Evolutionary conservation across 768 basidiomycete species (phyloP), one percentile per base, ranked within the genome.

Genomic region (Myochromella boudieri): DNA sequence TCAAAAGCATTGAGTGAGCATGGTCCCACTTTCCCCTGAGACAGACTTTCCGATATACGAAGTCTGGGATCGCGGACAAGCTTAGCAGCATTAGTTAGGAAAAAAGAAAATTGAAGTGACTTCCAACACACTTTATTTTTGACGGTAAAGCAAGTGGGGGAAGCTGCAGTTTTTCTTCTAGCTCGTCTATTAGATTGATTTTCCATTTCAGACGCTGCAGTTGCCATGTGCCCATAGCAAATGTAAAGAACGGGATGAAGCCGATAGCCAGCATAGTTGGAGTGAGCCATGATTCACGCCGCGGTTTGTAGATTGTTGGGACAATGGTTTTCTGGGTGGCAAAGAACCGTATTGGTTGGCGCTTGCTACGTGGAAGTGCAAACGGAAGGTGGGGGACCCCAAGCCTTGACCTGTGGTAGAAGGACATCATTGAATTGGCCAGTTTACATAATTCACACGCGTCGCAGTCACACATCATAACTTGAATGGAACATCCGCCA

Each of bases 141-240:
- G 75, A 77, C 1, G 97, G 97, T 22, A 99, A 70, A 20, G 72
- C 59, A 46, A 99, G 78, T 1, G 95, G 87, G 25, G 80, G 81
- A 12, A 87, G 74, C 52, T 86, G 77, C 27, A 98, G 69, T 67
- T 97, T 95, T 66, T 90, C 84, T 62, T 97, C 88, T 27, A 98
- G 75, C 59, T 97, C 91, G 54, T 97, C 91, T 52, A 98, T 97
- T 41, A 99, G 75, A 42, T 82, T 80, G 36, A 95, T 73, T 68
- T 99, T 99, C 97, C 97, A 99, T 63, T 90, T 81, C 24, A 98
- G 77, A 38, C 97, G 82, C 57, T 91, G 80, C 25, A 99, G 71
- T 68, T 99, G 97, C 95, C 95, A 98, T 15, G 82, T 80, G 14
- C 97, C 95, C 51, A 99, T 72, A 12, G 77, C 87, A 55, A 94